Base-by-base conservation (phyloP, 176 grass and related monocot species). In the Cenchrus purpureus region DNA sequence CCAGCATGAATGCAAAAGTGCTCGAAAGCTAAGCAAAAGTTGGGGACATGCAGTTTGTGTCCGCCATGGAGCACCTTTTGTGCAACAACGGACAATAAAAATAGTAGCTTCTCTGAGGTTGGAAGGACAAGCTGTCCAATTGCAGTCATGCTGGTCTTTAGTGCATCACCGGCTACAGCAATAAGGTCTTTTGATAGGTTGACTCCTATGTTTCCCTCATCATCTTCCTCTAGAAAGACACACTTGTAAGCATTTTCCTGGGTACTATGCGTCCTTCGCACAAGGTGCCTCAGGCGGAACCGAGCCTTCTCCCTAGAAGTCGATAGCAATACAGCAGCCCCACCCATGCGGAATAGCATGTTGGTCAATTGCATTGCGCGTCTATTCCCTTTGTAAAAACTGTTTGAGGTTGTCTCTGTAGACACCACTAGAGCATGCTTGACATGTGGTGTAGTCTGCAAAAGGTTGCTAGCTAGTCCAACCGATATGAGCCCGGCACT, bases 1-100 rank as follows among this genome's bases (percentile, higher is more conserved):
- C 80, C 80, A 6, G 48, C 7, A 11, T 82, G 80, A 31, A 83
- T 16, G 22, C 80, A 83, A 56, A 83, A 83, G 69, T 83, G 66
- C 4, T 83, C 28, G 6, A 43, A 0, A 0, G 54, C 80, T 50
- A 2, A 13, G 37, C 13, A 40, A 31, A 83, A 83, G 14, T 83
- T 15, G 13, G 68, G 68, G 0, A 42, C 12, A 42, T 67, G 55
- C 2, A 40, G 51, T 22, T n/a, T 40, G 37, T 4, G 37, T 3
- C 29, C 3, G 11, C 52, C 8, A 15, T 71, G 19, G 11, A 71
- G 11, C 4, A 55, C 10, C 44, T 58, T 82, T 0, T 3, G 2
- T 3, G 57, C 8, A 1, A 43, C 6, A 0, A 0, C 7, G 0
- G 49, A 56, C 4, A 82, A 0, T 2, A 61, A 25, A 11, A 62